Evolutionary conservation across 108 stramenopile genomes (phyloP), one percentile per base, ranked within the genome.

Genomic region (Schizochytrium sp.): DNA sequence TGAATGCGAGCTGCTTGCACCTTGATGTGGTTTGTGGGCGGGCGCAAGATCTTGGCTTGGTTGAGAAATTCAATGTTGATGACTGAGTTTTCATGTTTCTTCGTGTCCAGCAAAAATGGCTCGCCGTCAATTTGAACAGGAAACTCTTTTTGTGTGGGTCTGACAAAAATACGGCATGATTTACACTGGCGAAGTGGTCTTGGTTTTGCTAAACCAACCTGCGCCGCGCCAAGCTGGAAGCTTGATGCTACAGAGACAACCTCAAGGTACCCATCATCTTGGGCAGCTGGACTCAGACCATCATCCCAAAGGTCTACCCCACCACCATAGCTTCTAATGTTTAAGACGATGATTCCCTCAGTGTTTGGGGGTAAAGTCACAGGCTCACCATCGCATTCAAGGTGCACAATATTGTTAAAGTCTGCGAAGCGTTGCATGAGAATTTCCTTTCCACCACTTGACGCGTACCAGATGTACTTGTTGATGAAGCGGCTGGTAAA

Each of bases 61-160:
- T 83, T 83, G 47, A 83, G 53, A 83, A 83, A 83, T n/a, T 49
- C 47, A 12, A 83, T 55, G 28, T 83, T 17, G 3, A 83, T 83
- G 10, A 55, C 50, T 1, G 53, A 10, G 47, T 55, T 83, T 28
- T 83, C 76, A 44, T 69, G 19, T 13, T 44, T 38, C 64, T 69
- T 69, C 42, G 64, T 69, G 50, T 49, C 50, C 17, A 83, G 3
- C 45, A 83, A n/a, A 55, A 83, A 96, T 3, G 97, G 97, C 89
- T 97, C 97, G 8, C 97, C 97, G 89, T 97, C 97, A 56, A 97
- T 93, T 88, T 97, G 97, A 4, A 96, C 93, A 15, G 97, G 92
- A 58, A 95, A 91, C 73, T 93, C 95, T 72, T 94, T 95, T 72
- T 94, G 94, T 58, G 95, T 91, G 15, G 91, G 50, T 38, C 55